Percentiles rank a stretch among this genome's conserved stretches.
Conservation (phyloP, 768 basidiomycete species). For the Suillus plorans region DNA sequence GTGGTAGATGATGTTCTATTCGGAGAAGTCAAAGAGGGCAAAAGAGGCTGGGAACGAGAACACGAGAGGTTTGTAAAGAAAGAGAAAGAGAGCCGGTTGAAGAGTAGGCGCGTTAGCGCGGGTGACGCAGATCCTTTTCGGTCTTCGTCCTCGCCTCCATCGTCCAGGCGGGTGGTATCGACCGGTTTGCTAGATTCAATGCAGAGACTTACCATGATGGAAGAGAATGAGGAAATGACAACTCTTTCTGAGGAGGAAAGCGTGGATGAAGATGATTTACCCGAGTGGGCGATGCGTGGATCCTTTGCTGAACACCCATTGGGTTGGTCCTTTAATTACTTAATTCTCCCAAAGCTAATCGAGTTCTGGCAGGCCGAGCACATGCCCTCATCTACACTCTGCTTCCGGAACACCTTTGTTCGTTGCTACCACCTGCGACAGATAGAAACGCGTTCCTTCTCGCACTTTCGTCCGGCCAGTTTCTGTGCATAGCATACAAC, state of each 20-base stretch:
- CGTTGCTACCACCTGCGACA: conserved; percentile 33
- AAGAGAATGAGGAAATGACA: conserved; percentile 60
- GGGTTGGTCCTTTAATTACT: conserved; percentile 41
- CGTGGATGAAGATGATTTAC: conserved; percentile 70
- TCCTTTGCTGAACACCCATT: conserved; percentile 56
- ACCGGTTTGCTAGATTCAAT: conserved; percentile 58
- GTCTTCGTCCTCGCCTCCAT: conserved; percentile 20
- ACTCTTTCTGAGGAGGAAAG: conserved; percentile 40
- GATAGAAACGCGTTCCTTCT: conserved; percentile 45
- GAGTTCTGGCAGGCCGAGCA: conserved; percentile 49
- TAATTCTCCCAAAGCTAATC: conserved; percentile 6
- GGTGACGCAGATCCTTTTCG: conserved; percentile 29
- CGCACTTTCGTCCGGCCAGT: conserved; percentile 70
- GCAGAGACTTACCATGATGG: conserved; percentile 44
- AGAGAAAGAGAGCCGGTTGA: conserved; percentile 37
- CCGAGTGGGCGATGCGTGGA: conserved; percentile 71
- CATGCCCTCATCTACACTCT: conserved; percentile 60
- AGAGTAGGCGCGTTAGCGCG: conserved; percentile 33
- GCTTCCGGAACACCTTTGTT: conserved; percentile 57
- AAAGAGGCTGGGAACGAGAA: conserved; percentile 49
- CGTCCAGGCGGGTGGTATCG: conserved; percentile 54
- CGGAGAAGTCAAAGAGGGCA: conserved; percentile 49
- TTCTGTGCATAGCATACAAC: conserved; percentile 83
- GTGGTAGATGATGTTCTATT: conserved; percentile 83
- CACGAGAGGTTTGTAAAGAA: conserved; percentile 46